Percentiles rank a stretch among this genome's conserved stretches.
Evolutionary conservation across 2,329 filamentous ascomycete species (phyloP).

Genomic region (Nigrospora sphaerica): DNA sequence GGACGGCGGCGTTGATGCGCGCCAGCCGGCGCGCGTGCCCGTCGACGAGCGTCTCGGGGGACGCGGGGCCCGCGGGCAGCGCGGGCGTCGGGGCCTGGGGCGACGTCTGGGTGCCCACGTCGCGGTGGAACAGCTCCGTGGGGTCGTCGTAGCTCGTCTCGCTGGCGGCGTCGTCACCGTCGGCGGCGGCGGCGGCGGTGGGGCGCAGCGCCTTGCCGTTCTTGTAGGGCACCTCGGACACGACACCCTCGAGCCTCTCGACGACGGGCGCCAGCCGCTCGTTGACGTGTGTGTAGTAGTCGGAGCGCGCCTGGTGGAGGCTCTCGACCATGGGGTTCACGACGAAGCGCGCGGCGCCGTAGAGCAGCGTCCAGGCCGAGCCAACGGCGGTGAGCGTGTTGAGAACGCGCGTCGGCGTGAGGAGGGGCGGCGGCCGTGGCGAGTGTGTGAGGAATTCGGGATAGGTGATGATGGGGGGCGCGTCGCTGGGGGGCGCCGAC

Average conservation of each 20-base stretch:
- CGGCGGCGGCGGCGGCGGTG: conserved; percentile 9
- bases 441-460: conserved; percentile 60
- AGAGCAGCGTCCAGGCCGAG: conserved; percentile 55
- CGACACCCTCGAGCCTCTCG: conserved; percentile 44
- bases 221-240: conserved; percentile 52
- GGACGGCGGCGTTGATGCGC: conserved; percentile 33
- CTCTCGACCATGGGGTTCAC: conserved; percentile 54
- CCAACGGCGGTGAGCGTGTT: conserved; percentile 52
- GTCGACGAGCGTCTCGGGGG: conserved; percentile 21
- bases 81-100: conserved; percentile 34
- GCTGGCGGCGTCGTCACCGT: conserved; percentile 18
- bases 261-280: conserved; percentile 38
- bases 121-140: conserved; percentile 73
- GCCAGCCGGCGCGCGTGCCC: conserved; percentile 34
- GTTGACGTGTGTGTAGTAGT: conserved; percentile 43
- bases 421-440: conserved; percentile 49
- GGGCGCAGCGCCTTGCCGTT: conserved; percentile 15
- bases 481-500: conserved; percentile 26
- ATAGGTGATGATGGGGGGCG: conserved; percentile 59
- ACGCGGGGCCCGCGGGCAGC: conserved; percentile 10
- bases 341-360: conserved; percentile 64
- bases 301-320: conserved; percentile 42
- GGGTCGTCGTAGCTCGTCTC: conserved; percentile 54
- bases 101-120: conserved; percentile 73
- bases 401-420: conserved; percentile 52